A percentile compares a stretch with the other conserved stretches of the same genome.
Evolutionary conservation across 495 filamentous ascomycete species (phyloP).

Genomic region (Xylaria nigripes): DNA sequence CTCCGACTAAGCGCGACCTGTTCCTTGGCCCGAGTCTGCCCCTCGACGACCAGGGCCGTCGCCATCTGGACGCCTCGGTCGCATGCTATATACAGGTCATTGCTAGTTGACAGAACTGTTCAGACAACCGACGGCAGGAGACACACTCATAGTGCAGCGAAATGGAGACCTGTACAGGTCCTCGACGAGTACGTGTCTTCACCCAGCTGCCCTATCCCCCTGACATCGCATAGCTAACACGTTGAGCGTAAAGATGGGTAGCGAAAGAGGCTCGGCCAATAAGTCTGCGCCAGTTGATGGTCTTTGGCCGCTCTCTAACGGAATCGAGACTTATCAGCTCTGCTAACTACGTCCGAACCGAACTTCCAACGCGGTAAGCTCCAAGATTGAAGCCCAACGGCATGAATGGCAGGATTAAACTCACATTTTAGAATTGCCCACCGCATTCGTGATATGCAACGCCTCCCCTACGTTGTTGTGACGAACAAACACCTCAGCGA

Average conservation of each 20-base stretch:
- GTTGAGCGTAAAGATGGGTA: conserved; percentile 59
- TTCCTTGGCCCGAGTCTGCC: conserved; percentile 4
- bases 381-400: neutral
- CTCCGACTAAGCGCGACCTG: conserved; percentile 27
- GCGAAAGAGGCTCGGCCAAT: conserved; percentile 77
- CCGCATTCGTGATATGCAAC: conserved; percentile 94
- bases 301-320: conserved; percentile 83
- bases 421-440: conserved; percentile 62
- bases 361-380: conserved; percentile 74
- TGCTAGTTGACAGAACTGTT: neutral
- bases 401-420: neutral
- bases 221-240: conserved; percentile 15
- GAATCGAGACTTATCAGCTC: conserved; percentile 84
- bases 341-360: conserved; percentile 93
- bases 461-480: conserved; percentile 88
- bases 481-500: conserved; percentile 90
- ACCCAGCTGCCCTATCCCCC: conserved; percentile 1
- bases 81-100: neutral
- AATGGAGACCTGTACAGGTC: conserved; percentile 74
- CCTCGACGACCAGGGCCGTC: neutral
- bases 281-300: conserved; percentile 84
- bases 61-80: neutral
- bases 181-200: conserved; percentile 67
- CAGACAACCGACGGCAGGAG: conserved; percentile 4
- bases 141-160: conserved; percentile 34